Evolutionary conservation across 805 yeast genomes (phyloP).

Genomic region (Candida anglica): DNA sequence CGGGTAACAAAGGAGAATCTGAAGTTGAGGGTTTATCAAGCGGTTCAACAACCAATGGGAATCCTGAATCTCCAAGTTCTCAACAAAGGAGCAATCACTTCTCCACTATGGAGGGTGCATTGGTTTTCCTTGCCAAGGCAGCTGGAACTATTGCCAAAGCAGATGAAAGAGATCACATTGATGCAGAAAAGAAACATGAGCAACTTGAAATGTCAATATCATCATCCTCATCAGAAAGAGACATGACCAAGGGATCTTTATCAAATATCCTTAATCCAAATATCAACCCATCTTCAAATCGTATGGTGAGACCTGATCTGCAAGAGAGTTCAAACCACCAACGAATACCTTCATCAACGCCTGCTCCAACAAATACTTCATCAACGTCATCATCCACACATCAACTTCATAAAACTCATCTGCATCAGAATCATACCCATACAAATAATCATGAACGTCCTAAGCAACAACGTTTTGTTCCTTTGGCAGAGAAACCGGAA

Average conservation of each 20-base stretch:
- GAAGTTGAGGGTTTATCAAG: no score
- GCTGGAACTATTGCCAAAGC: constrained; percentile 74
- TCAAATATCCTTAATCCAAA: constrained; percentile 2
- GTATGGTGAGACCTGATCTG: no score
- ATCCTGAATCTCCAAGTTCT: not conserved
- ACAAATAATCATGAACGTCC: not conserved
- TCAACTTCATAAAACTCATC: not conserved
- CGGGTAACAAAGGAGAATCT: no score
- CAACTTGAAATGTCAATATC: constrained; percentile 34
- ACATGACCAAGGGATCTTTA: not conserved
- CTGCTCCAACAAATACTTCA: not conserved
- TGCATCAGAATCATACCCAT: not conserved
- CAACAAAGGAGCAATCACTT: constrained; percentile 17
- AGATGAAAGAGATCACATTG: constrained; percentile 59
- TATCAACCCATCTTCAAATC: not conserved
- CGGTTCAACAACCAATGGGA: no score
- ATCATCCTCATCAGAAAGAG: not conserved
- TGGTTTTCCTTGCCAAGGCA: constrained; percentile 70
- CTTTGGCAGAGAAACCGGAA: constrained; percentile 38
- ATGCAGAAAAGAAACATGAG: constrained; percentile 46
- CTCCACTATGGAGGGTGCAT: constrained; percentile 53
- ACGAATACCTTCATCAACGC: constrained; percentile 1
- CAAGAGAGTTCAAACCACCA: not conserved
- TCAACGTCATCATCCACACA: no score
- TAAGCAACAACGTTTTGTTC: constrained; percentile 22